Conservation (phyloP, 805 yeast species). For the Brettanomyces anomalus region DNA sequence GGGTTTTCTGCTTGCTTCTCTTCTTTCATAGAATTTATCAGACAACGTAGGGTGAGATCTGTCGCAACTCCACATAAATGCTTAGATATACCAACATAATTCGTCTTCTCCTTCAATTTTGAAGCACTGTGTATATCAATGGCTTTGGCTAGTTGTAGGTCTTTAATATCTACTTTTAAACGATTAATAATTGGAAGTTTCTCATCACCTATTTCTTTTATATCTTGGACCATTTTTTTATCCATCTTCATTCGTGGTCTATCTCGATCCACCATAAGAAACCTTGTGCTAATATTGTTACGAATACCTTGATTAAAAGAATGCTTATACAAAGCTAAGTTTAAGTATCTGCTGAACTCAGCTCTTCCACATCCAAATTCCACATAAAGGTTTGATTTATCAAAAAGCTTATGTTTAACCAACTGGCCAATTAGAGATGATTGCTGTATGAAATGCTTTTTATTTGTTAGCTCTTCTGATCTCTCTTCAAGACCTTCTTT, state of each 20-base stretch:
- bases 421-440: slow-evolving; percentile 69
- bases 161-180: slow-evolving; percentile 72
- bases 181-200: slow-evolving; percentile 26
- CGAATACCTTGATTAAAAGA: neutral
- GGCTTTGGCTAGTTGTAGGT: slow-evolving; percentile 44
- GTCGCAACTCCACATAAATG: slow-evolving; percentile 95
- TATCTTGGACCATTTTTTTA: slow-evolving; percentile 51
- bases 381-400: slow-evolving; percentile 30
- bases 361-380: slow-evolving; percentile 94
- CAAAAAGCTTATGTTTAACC: slow-evolving; percentile 31
- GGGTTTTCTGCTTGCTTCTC: slow-evolving; percentile 1
- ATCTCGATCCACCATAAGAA: slow-evolving; percentile 66
- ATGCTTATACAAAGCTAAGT: slow-evolving; percentile 20
- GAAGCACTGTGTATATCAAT: slow-evolving; percentile 16
- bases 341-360: slow-evolving; percentile 64
- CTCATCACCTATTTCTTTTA: slow-evolving; percentile 16
- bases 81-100: slow-evolving; percentile 61
- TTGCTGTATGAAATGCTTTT: slow-evolving; percentile 78
- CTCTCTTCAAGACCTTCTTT: slow-evolving; percentile 32
- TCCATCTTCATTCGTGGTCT: slow-evolving; percentile 75
- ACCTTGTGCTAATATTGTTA: slow-evolving; percentile 17
- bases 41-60: slow-evolving; percentile 67
- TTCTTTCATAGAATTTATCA: slow-evolving; percentile 25
- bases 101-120: slow-evolving; percentile 3
- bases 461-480: slow-evolving; percentile 41